Percentiles rank a stretch among this genome's conserved stretches.
phyloP scores from a whole-genome alignment of 2,329 filamentous ascomycete genomes.

The Fusarium sp. region DNA sequence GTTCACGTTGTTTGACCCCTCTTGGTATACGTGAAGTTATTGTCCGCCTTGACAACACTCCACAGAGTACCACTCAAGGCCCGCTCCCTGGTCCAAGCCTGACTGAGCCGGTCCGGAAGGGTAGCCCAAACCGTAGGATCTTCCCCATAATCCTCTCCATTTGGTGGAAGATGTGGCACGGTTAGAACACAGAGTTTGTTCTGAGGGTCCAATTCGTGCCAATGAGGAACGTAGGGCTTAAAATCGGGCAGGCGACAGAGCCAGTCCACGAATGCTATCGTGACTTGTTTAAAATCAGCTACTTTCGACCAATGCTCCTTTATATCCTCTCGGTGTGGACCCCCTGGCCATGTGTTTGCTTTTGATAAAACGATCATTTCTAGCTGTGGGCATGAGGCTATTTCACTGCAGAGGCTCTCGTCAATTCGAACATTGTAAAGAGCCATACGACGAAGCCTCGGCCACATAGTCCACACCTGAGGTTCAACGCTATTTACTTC shows the following conservation, averaged over 20 bases:
- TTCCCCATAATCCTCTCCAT: background rate
- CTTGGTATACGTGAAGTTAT: background rate
- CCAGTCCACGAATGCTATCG: conserved; percentile 20
- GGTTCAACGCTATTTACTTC: background rate
- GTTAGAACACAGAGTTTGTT: background rate
- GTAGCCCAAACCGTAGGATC: background rate
- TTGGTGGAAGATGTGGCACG: background rate
- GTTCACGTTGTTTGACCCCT: background rate
- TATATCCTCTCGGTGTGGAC: conserved; percentile 5
- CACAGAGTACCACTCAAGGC: conserved; percentile 24
- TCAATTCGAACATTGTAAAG: conserved; percentile 21
- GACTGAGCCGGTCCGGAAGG: background rate
- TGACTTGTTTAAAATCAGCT: background rate
- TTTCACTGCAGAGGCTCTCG: background rate
- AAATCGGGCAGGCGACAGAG: background rate
- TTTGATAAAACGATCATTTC: conserved; percentile 23
- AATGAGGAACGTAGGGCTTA: background rate
- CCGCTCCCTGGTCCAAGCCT: conserved; percentile 23
- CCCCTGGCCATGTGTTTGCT: background rate
- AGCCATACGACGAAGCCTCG: conserved; percentile 39
- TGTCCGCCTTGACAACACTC: background rate
- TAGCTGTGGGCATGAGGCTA: conserved; percentile 15
- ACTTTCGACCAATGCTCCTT: conserved; percentile 20
- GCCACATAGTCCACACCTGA: conserved; percentile 39
- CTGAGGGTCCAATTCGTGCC: conserved; percentile 17